These are phyloP conservation scores for Suhomyces emberorum DNA, from an alignment of 805 yeast genomes.

Conservation along the genomic window DNA sequence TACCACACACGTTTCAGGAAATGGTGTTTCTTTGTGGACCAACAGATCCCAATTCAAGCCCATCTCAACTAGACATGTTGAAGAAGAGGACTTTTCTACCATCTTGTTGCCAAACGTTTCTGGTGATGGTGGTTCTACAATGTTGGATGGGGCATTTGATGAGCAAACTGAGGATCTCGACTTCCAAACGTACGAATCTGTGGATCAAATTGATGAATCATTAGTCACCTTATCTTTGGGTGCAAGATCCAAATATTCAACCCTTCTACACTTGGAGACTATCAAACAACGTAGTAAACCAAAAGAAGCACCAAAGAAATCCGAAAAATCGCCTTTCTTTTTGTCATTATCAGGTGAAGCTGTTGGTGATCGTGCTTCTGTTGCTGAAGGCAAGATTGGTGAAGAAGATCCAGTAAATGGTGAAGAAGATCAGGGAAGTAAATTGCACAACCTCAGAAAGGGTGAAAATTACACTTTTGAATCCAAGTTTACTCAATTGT, in stretches of 20 bases:
- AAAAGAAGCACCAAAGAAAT: conserved; percentile 79
- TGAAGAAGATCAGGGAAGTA: conserved; percentile 14
- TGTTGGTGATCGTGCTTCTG: conserved; percentile 69
- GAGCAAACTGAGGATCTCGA: conserved; percentile 34
- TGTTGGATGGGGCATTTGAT: conserved; percentile 77
- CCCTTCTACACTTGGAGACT: conserved; percentile 75
- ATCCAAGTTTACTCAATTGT: conserved; percentile 63
- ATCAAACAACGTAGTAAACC: conserved; percentile 89
- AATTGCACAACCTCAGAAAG: conserved; percentile 30
- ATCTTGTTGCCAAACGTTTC: conserved; percentile 70
- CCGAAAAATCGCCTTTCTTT: conserved; percentile 80
- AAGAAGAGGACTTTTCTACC: conserved; percentile 67
- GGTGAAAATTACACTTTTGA: conserved; percentile 53
- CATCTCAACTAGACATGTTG: conserved; percentile 69
- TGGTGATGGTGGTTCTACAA: conserved; percentile 69
- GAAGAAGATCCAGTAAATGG: conserved; percentile 5
- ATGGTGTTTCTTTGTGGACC: conserved; percentile 91
- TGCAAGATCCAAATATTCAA: conserved; percentile 75
- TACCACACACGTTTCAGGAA: conserved; percentile 85
- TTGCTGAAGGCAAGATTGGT: conserved; percentile 34
- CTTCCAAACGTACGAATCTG: conserved; percentile 44
- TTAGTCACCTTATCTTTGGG: conserved; percentile 73
- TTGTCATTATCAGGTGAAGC: conserved; percentile 60
- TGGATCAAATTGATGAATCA: conserved; percentile 58
- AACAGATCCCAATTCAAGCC: conserved; percentile 81